Conservation (phyloP, 768 basidiomycete genomes). For the Scleroderma bovista region DNA sequence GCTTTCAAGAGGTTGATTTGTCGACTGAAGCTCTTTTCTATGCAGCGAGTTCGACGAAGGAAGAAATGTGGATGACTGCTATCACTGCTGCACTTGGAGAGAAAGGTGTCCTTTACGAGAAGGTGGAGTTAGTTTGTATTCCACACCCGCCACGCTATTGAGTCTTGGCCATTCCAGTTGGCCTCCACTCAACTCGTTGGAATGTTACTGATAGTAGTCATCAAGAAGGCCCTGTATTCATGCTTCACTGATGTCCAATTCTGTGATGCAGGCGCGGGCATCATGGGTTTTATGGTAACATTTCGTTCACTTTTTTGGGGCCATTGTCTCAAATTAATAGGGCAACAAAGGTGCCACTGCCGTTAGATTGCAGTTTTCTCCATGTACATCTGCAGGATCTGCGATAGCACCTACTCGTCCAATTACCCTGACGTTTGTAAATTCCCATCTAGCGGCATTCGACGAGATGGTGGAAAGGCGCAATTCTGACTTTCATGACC, state of each 20-base stretch:
- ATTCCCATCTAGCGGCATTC: constrained; percentile 79
- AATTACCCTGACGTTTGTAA: constrained; percentile 65
- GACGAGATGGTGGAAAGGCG: constrained; percentile 74
- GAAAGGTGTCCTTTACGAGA: constrained; percentile 56
- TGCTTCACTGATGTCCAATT: constrained; percentile 52
- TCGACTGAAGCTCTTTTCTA: constrained; percentile 78
- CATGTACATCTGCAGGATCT: constrained; percentile 25
- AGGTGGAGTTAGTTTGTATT: constrained; percentile 35
- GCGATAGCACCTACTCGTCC: constrained; percentile 27
- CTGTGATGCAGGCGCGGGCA: constrained; percentile 59
- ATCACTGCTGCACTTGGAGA: constrained; percentile 68
- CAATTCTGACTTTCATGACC: constrained; percentile 69
- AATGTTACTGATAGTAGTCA: constrained; percentile 68
- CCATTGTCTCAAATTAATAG: constrained; percentile 30
- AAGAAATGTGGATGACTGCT: constrained; percentile 67
- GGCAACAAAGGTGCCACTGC: constrained; percentile 83
- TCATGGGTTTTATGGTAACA: constrained; percentile 72
- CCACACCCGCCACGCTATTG: background rate
- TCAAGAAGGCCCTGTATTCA: constrained; percentile 43
- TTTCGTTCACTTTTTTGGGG: background rate
- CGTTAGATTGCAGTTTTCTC: constrained; percentile 53
- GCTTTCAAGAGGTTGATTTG: constrained; percentile 77
- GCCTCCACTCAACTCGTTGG: constrained; percentile 78
- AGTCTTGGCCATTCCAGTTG: constrained; percentile 41
- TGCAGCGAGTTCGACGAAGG: constrained; percentile 51